Evolutionary conservation across 1,139 yeast species (phyloP).

Genomic region (Taiozyma sp.): DNA sequence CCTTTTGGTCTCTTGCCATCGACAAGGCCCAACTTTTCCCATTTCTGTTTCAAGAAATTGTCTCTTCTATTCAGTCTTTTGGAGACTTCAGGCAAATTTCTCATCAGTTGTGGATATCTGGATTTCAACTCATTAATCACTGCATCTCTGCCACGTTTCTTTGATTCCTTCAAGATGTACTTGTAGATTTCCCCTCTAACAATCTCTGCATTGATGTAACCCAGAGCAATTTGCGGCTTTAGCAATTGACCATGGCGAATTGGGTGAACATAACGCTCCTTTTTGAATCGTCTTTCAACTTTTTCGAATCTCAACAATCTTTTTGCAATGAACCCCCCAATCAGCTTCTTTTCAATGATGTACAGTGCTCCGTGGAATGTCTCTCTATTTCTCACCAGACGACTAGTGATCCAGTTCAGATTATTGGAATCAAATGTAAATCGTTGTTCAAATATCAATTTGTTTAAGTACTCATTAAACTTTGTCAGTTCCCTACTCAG

Average conservation of each 20-base stretch:
- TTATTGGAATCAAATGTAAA: slow-evolving; percentile 34
- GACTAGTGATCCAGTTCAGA: slow-evolving; percentile 34
- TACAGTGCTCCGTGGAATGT: slow-evolving; percentile 32
- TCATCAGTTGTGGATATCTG: slow-evolving; percentile 17
- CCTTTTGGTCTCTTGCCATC: neutral
- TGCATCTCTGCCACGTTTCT: slow-evolving; percentile 1
- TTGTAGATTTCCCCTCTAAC: slow-evolving; percentile 6
- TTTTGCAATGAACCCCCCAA: slow-evolving; percentile 32
- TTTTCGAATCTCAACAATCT: slow-evolving; percentile 5
- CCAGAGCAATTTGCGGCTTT: slow-evolving; percentile 13
- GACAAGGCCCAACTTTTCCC: neutral
- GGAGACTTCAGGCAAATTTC: slow-evolving; percentile 3
- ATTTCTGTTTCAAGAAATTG: neutral
- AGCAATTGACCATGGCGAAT: slow-evolving; percentile 5
- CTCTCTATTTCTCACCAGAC: slow-evolving; percentile 25
- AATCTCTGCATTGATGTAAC: slow-evolving; percentile 7
- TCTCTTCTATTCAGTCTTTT: slow-evolving; percentile 11
- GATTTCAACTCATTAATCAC: slow-evolving; percentile 5
- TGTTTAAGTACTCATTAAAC: slow-evolving; percentile 16
- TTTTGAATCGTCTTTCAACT: slow-evolving; percentile 1
- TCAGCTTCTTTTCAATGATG: slow-evolving; percentile 33
- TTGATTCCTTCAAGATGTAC: slow-evolving; percentile 9
- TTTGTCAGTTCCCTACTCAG: slow-evolving; percentile 2
- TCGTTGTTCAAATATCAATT: slow-evolving; percentile 27
- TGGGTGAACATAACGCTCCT: slow-evolving; percentile 1